phyloP scores from a whole-genome alignment of 768 basidiomycete genomes.

The Lyophyllum decastes region DNA sequence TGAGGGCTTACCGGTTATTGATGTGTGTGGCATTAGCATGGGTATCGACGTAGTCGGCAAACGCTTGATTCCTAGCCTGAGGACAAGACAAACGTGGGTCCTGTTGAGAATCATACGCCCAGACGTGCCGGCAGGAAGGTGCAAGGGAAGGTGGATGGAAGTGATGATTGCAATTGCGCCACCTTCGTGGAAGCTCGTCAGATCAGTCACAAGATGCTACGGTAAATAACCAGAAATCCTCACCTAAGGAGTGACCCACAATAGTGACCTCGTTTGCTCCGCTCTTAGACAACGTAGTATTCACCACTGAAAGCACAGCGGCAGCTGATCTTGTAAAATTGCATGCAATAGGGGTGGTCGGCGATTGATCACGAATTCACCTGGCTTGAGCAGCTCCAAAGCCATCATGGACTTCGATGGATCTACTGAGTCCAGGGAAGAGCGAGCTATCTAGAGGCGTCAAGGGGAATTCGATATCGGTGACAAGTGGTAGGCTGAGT shows the following conservation, averaged over 20 bases:
- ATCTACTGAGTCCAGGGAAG: conserved; percentile 21
- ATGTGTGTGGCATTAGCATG: conserved; percentile 42
- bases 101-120: too few relatives aligned
- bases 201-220: neutral
- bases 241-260: conserved; percentile 26
- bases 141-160: conserved; percentile 38
- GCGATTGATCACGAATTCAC: neutral
- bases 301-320: conserved; percentile 17
- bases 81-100: neutral
- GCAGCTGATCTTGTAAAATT: conserved; percentile 19
- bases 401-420: conserved; percentile 20
- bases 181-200: neutral
- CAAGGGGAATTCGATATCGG: conserved; percentile 18
- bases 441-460: conserved; percentile 14
- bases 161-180: conserved; percentile 22
- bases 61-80: conserved; percentile 53
- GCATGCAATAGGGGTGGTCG: neutral
- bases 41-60: conserved; percentile 53
- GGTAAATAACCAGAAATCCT: too few relatives aligned
- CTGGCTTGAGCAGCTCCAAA: conserved; percentile 14
- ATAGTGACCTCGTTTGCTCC: conserved; percentile 20
- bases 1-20: conserved; percentile 39
- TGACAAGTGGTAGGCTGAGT: conserved; percentile 10
- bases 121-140: conserved; percentile 26
- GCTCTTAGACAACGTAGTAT: conserved; percentile 17